Conservation (phyloP, 805 yeast species). For the Myxozyma geophila region DNA sequence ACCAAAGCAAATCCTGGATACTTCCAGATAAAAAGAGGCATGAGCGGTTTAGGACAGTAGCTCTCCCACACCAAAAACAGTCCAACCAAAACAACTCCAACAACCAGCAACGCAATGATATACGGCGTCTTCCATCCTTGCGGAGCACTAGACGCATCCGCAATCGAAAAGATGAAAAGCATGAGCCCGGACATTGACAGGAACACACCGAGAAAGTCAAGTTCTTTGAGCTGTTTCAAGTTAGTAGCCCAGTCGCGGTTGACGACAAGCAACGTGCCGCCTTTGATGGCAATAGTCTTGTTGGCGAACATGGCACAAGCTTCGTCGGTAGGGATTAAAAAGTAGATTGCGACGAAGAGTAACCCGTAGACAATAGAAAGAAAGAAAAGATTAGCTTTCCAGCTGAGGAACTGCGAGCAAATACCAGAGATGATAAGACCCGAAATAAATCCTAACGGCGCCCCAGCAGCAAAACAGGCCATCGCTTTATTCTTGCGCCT, state of each 20-base stretch:
- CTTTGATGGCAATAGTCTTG: slow-evolving; percentile 32
- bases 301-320: slow-evolving; percentile 10
- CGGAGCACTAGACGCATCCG: slow-evolving; percentile 50
- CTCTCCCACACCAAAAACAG: slow-evolving; percentile 50
- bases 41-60: slow-evolving; percentile 49
- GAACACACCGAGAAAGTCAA: slow-evolving; percentile 54
- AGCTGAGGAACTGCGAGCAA: slow-evolving; percentile 47
- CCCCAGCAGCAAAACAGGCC: slow-evolving; percentile 53
- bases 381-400: slow-evolving; percentile 53
- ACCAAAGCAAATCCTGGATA: slow-evolving; percentile 49
- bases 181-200: slow-evolving; percentile 51
- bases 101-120: slow-evolving; percentile 51
- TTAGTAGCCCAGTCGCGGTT: slow-evolving; percentile 40
- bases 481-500: slow-evolving; percentile 28
- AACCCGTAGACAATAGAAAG: slow-evolving; percentile 48
- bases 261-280: slow-evolving; percentile 45
- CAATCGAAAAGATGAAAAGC: slow-evolving; percentile 52
- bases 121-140: slow-evolving; percentile 54
- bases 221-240: slow-evolving; percentile 46
- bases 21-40: slow-evolving; percentile 54
- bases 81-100: slow-evolving; percentile 48
- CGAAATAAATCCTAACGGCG: slow-evolving; percentile 53
- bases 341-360: slow-evolving; percentile 40
- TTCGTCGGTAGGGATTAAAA: slow-evolving; percentile 49
- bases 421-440: slow-evolving; percentile 54